phyloP scores from a whole-genome alignment of 2,329 filamentous ascomycete species.

The Trichoderma semiorbis region DNA sequence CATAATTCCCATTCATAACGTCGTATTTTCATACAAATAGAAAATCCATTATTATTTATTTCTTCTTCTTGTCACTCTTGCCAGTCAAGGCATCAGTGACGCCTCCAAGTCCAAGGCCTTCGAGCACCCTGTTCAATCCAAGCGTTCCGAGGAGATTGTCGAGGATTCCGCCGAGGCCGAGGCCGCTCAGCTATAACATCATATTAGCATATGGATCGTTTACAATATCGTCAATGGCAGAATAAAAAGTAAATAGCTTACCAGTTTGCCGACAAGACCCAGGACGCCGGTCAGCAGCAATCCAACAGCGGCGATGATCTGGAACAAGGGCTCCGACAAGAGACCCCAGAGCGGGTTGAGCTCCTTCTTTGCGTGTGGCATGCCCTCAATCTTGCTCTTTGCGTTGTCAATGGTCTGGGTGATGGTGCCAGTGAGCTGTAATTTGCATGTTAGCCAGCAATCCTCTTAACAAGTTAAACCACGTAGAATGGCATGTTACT shows the following conservation, averaged over 20 bases:
- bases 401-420: constrained; percentile 80
- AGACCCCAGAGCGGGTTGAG: constrained; percentile 86
- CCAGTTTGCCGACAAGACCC: constrained; percentile 74
- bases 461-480: background rate
- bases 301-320: constrained; percentile 88
- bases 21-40: background rate
- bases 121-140: constrained; percentile 71
- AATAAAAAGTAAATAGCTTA: constrained; percentile 31
- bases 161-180: constrained; percentile 78
- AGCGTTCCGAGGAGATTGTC: constrained; percentile 75
- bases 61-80: constrained; percentile 39
- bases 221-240: background rate
- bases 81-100: constrained; percentile 43
- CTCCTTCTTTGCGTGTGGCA: constrained; percentile 94
- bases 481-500: constrained; percentile 20
- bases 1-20: background rate
- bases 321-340: constrained; percentile 79
- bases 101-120: constrained; percentile 63
- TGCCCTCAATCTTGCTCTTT: constrained; percentile 83
- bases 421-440: constrained; percentile 69
- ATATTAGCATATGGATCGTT: background rate
- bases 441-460: constrained; percentile 8
- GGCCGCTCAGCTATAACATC: constrained; percentile 57
- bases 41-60: background rate
- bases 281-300: constrained; percentile 79